Percentiles rank a stretch among this genome's conserved stretches.
Conservation (phyloP, 495 filamentous ascomycete genomes). For the Hypoxylon lienhwacheense region DNA sequence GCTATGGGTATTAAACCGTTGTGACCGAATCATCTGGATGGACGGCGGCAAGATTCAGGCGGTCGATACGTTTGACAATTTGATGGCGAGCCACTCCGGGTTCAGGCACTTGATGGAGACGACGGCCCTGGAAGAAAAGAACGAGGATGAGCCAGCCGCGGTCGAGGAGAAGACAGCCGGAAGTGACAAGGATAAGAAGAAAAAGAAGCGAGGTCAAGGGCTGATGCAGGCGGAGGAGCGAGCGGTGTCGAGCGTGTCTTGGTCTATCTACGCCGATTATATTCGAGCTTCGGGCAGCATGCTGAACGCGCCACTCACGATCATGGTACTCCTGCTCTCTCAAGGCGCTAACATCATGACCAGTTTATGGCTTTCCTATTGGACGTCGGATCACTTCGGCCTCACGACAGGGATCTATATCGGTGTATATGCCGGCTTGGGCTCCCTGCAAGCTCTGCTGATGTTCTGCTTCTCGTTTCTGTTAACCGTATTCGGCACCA, state of each 20-base stretch:
- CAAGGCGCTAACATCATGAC: constrained; percentile 86
- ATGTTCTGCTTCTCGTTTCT: constrained; percentile 69
- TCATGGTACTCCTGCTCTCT: constrained; percentile 66
- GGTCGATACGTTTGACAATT: constrained; percentile 82
- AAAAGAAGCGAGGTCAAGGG: constrained; percentile 61
- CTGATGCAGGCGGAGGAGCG: constrained; percentile 93
- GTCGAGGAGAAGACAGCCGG: constrained; percentile 48
- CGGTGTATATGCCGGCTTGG: constrained; percentile 81
- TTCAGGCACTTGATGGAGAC: constrained; percentile 84
- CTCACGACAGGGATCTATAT: constrained; percentile 74
- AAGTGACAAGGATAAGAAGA: constrained; percentile 60
- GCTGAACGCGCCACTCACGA: constrained; percentile 65
- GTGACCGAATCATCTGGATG: constrained; percentile 90
- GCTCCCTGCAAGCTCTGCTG: constrained; percentile 68
- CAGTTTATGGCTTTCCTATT: constrained; percentile 89
- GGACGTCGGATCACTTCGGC: constrained; percentile 75
- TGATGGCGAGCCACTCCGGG: constrained; percentile 71
- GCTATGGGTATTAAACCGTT: constrained; percentile 85
- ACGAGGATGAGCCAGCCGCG: constrained; percentile 47
- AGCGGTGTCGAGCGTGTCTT: constrained; percentile 77
- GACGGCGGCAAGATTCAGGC: constrained; percentile 79
- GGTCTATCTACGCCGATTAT: constrained; percentile 81
- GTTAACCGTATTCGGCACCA: constrained; percentile 77
- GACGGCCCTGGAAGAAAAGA: constrained; percentile 72
- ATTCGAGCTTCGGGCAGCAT: constrained; percentile 75